A percentile compares a stretch with the other conserved stretches of the same genome.
phyloP scores from a whole-genome alignment of 2,329 filamentous ascomycete genomes.

The Exophiala bonariae region DNA sequence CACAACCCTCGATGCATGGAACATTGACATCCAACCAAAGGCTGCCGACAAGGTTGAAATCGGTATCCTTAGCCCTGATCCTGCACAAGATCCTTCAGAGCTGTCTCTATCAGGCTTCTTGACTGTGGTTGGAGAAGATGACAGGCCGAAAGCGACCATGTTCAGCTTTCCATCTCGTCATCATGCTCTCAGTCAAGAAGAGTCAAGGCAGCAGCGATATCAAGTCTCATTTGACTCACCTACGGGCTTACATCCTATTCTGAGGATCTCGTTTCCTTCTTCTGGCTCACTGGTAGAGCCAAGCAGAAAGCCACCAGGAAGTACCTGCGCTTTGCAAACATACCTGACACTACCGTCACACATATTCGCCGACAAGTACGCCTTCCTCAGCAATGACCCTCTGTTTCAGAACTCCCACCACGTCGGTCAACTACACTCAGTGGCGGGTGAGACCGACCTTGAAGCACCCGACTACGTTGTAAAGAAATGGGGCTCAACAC shows the following conservation, averaged over 20 bases:
- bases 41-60: conserved; percentile 60
- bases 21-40: conserved; percentile 34
- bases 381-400: conserved; percentile 58
- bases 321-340: conserved; percentile 71
- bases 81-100: conserved; percentile 63
- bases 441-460: conserved; percentile 78
- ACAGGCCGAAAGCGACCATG: conserved; percentile 68
- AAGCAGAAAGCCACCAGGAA: conserved; percentile 39
- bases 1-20: conserved; percentile 43
- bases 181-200: conserved; percentile 50
- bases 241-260: conserved; percentile 78
- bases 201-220: conserved; percentile 53
- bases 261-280: conserved; percentile 66
- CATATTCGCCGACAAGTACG: conserved; percentile 86
- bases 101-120: conserved; percentile 76
- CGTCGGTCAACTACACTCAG: conserved; percentile 65
- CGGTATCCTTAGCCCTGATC: conserved; percentile 71
- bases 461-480: conserved; percentile 86
- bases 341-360: conserved; percentile 79
- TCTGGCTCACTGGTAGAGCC: conserved; percentile 50
- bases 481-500: conserved; percentile 72
- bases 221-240: conserved; percentile 65
- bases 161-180: conserved; percentile 86
- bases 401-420: conserved; percentile 82
- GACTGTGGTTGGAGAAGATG: conserved; percentile 73